Evolutionary conservation across 225 moss, liverwort and hornwort species (phyloP).

Genomic region (Polytrichum formosum): DNA sequence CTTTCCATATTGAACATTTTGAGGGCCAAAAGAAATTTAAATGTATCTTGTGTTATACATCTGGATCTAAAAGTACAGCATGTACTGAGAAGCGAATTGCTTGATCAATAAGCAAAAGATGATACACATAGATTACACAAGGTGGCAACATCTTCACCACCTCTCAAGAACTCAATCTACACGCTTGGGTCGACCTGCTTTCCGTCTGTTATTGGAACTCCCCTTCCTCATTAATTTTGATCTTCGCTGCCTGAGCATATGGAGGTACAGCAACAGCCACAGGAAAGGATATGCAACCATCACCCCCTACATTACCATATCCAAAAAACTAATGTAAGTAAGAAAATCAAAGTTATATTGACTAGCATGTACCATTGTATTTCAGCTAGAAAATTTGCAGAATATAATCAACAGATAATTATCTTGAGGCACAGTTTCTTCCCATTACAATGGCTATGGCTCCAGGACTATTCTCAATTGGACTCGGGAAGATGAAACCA

Average conservation of each 20-base stretch:
- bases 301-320: constrained; percentile 39
- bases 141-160: no score
- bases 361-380: neutral
- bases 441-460: no score
- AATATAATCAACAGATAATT: neutral
- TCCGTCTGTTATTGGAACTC: constrained; percentile 18
- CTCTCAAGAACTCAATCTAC: constrained; percentile 10
- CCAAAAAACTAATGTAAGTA: neutral
- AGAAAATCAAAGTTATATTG: neutral
- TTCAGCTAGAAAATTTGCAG: neutral
- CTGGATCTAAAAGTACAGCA: no score
- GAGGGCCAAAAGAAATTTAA: no score
- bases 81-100: no score
- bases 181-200: constrained; percentile 24
- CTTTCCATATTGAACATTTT: no score
- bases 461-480: neutral
- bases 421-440: neutral
- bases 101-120: no score
- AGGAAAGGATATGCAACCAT: constrained; percentile 63
- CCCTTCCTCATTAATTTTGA: constrained; percentile 48
- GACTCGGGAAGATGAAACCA: neutral
- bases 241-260: constrained; percentile 70
- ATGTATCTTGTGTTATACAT: no score
- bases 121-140: no score
- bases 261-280: constrained; percentile 62